Percentiles rank a stretch among this genome's conserved stretches.
Evolutionary conservation across 2,329 filamentous ascomycete species (phyloP).

Genomic region (Clarireedia homoeocarpa): DNA sequence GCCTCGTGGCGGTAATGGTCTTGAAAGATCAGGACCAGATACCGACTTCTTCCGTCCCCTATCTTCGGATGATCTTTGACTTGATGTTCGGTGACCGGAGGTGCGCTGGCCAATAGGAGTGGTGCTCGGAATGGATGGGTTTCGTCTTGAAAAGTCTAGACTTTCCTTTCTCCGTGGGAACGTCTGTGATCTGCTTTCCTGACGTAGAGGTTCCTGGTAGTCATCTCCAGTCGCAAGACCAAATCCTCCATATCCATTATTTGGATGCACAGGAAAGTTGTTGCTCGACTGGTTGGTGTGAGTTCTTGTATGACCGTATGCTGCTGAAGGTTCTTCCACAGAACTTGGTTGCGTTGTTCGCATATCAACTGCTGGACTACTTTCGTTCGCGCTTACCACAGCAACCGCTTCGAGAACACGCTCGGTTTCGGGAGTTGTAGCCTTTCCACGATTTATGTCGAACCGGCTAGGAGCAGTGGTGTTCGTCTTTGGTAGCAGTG

Average conservation of each 20-base stretch:
- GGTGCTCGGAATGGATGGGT: background rate
- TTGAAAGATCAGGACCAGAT: constrained; percentile 24
- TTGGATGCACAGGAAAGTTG: constrained; percentile 28
- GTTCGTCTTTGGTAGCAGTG: constrained; percentile 54
- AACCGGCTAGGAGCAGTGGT: constrained; percentile 61
- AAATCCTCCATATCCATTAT: constrained; percentile 52
- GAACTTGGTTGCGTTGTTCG: constrained; percentile 8
- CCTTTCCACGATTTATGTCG: constrained; percentile 36
- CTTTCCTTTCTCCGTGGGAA: constrained; percentile 23
- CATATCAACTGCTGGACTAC: constrained; percentile 7
- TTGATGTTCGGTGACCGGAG: background rate
- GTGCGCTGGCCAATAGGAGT: background rate
- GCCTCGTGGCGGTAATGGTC: constrained; percentile 26
- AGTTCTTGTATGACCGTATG: constrained; percentile 20
- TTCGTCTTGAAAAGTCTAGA: constrained; percentile 7
- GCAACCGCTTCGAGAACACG: constrained; percentile 25
- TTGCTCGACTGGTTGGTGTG: constrained; percentile 20
- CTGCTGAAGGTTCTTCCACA: constrained; percentile 16
- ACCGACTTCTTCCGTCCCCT: constrained; percentile 20
- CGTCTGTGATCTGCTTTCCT: constrained; percentile 27
- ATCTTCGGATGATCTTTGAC: background rate
- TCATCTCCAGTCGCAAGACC: constrained; percentile 38
- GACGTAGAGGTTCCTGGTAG: constrained; percentile 32
- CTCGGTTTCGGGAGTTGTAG: constrained; percentile 16
- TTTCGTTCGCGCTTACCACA: constrained; percentile 15